phyloP scores from a whole-genome alignment of 2,329 filamentous ascomycete species.

The Acephala macrosclerotiorum region DNA sequence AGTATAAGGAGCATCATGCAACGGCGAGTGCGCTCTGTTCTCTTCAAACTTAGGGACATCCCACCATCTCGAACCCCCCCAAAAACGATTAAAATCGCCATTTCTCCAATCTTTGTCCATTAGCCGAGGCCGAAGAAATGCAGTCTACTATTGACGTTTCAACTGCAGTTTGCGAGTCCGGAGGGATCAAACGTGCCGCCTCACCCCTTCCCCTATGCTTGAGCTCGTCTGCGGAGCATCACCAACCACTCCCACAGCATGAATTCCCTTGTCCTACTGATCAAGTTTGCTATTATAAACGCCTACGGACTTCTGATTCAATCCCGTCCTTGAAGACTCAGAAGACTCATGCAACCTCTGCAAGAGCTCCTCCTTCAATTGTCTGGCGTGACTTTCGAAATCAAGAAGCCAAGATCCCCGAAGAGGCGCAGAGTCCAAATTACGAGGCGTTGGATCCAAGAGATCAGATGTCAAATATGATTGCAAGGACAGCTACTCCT shows the following conservation, averaged over 20 bases:
- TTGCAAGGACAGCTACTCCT: neutral
- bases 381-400: neutral
- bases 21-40: neutral
- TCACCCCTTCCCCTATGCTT: conserved; percentile 9
- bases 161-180: neutral
- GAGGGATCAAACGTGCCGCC: conserved; percentile 20
- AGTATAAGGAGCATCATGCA: conserved; percentile 4
- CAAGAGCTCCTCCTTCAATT: neutral
- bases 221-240: neutral
- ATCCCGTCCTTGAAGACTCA: neutral
- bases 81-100: no score
- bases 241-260: conserved; percentile 7
- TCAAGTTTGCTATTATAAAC: conserved; percentile 15
- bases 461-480: neutral
- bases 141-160: conserved; percentile 12
- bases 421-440: neutral
- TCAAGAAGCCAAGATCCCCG: neutral
- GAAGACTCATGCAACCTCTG: neutral
- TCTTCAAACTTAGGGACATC: conserved; percentile 1
- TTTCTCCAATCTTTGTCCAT: conserved; percentile 2
- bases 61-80: neutral
- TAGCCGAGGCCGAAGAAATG: conserved; percentile 11
- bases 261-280: neutral
- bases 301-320: conserved; percentile 15
- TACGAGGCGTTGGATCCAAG: neutral